Evolutionary conservation across 2,329 filamentous ascomycete genomes (phyloP).

Genomic region (Beauveria sp.): DNA sequence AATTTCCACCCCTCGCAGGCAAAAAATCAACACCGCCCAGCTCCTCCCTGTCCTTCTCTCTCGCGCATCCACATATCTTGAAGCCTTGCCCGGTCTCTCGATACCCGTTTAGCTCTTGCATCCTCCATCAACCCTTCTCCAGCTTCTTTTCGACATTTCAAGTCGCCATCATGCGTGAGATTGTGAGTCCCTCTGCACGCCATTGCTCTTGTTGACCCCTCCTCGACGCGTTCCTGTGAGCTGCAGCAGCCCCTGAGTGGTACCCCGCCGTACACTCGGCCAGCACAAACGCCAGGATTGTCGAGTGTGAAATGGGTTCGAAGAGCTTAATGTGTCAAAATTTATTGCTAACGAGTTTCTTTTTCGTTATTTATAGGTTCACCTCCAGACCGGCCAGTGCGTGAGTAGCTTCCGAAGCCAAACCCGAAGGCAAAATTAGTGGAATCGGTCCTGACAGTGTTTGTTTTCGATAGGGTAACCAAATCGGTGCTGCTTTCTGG

Average conservation of each 20-base stretch:
- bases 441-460: constrained; percentile 28
- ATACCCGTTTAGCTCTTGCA: constrained; percentile 28
- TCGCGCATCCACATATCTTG: constrained; percentile 20
- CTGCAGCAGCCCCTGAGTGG: constrained; percentile 9
- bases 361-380: constrained; percentile 64
- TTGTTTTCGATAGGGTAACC: constrained; percentile 71
- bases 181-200: constrained; percentile 43
- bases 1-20: constrained; percentile 17
- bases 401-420: constrained; percentile 44
- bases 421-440: background rate
- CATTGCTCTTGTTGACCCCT: constrained; percentile 11
- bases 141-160: constrained; percentile 17
- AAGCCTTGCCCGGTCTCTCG: constrained; percentile 22
- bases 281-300: background rate
- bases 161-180: constrained; percentile 56
- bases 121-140: constrained; percentile 15
- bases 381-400: constrained; percentile 99
- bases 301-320: background rate
- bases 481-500: constrained; percentile 99
- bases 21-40: constrained; percentile 20
- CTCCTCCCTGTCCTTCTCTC: constrained; percentile 16
- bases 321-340: constrained; percentile 6
- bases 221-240: constrained; percentile 33
- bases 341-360: constrained; percentile 44
- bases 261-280: constrained; percentile 5